Conservation (phyloP, 345 rosid genomes). For the Citrus trifoliata region DNA sequence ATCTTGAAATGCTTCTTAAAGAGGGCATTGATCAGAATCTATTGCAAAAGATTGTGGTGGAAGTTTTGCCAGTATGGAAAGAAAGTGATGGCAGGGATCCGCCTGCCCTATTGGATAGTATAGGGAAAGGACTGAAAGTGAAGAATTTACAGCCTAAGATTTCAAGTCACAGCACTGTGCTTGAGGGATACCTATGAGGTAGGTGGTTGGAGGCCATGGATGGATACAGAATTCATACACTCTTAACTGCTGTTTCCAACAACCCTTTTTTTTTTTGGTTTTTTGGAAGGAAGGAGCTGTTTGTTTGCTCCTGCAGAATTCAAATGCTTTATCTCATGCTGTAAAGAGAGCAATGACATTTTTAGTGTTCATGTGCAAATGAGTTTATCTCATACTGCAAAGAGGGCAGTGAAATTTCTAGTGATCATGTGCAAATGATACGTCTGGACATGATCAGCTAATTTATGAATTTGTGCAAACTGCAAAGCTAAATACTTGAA, state of each 20-base stretch:
- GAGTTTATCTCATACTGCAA: neutral
- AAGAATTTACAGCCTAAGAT: conserved; percentile 43
- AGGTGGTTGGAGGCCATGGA: neutral
- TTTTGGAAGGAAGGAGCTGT: too few relatives aligned
- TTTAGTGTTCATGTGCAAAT: neutral
- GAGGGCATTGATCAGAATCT: conserved; percentile 45
- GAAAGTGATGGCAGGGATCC: conserved; percentile 17
- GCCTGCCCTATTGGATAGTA: conserved; percentile 18
- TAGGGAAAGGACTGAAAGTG: conserved; percentile 38
- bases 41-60: conserved; percentile 54
- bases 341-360: too few relatives aligned
- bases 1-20: conserved; percentile 50
- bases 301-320: neutral
- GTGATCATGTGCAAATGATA: neutral
- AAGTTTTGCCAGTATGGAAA: conserved; percentile 63
- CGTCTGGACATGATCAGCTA: too few relatives aligned
- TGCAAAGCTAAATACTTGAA: too few relatives aligned
- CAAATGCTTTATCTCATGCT: neutral
- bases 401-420: too few relatives aligned
- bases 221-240: neutral
- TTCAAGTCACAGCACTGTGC: conserved; percentile 39
- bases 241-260: too few relatives aligned
- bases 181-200: conserved; percentile 56
- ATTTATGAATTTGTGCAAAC: too few relatives aligned
- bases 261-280: too few relatives aligned